Base-by-base conservation (phyloP, 1,139 yeast species). In the Magnusiomyces tetraspermus region DNA sequence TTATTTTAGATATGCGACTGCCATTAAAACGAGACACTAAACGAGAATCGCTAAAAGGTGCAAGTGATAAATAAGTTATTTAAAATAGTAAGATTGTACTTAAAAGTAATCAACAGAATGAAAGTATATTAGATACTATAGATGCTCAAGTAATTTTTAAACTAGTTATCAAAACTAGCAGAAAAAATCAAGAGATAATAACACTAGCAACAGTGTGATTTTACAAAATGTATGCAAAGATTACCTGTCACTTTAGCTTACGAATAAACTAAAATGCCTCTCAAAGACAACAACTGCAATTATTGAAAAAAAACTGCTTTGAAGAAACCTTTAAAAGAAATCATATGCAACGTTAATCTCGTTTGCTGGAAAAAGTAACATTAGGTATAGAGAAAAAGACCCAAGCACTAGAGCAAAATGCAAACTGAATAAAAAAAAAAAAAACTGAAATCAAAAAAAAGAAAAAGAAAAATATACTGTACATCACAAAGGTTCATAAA, bases 21-120 rank as follows among this genome's bases (percentile, higher is more conserved):
- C 74, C 83, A 51, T 68, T 84, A 53, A 79, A 79, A 31, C 64
- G 84, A 40, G 92, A 84, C 62, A 64, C 59, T 1, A 66, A 72
- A 2, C 67, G 63, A 26, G 59, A 61, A 51, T 65, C 69, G 15
- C 54, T 66, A 31, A 40, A 42, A 15, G 57, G 57, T 23, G 57
- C 57, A 5, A 53, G 56, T 43, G 53, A 51, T 30, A 53, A 53
- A 33, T 53, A 45, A 40, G 36, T 24, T 11, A 28, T 8, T 28
- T 8, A 8, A 11, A 11, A 6, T 28, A 8, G 33, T 28, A n/a
- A n/a, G n/a, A n/a, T n/a, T n/a, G n/a, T n/a, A n/a, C n/a, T n/a
- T n/a, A n/a, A n/a, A n/a, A n/a, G n/a, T n/a, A n/a, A n/a, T n/a
- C n/a, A n/a, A n/a, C n/a, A n/a, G n/a, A n/a, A n/a, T n/a, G n/a